These are phyloP conservation scores for Mucor indicus DNA, from an alignment of 371 early-diverging fungal species.

Conservation along the genomic window DNA sequence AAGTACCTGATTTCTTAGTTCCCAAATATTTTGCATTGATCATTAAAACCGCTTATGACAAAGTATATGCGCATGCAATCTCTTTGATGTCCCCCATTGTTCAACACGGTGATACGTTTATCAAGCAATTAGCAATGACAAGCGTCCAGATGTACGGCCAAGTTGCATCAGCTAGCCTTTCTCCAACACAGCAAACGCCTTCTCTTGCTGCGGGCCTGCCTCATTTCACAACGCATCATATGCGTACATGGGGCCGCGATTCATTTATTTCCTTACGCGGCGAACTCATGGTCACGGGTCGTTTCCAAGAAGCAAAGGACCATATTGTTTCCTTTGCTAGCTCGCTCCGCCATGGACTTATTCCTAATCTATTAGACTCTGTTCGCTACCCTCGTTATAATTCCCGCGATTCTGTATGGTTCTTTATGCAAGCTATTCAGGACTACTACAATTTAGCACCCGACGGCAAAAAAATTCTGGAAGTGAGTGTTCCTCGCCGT, in stretches of 20 bases:
- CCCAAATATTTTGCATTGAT: conserved; percentile 93
- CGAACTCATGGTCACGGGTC: conserved; percentile 78
- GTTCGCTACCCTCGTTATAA: conserved; percentile 89
- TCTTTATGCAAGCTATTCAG: conserved; percentile 88
- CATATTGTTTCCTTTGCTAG: conserved; percentile 91
- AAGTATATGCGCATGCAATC: conserved; percentile 62
- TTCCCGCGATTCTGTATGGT: conserved; percentile 96
- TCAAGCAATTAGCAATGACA: conserved; percentile 69
- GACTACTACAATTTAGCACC: conserved; percentile 77
- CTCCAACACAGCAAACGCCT: conserved; percentile 58
- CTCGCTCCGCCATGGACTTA: conserved; percentile 86
- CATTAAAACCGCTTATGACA: conserved; percentile 72
- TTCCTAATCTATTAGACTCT: conserved; percentile 93
- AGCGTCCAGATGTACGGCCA: conserved; percentile 81
- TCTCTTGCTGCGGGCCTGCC: conserved; percentile 94
- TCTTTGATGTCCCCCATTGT: conserved; percentile 61
- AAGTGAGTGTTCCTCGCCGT: conserved; percentile 71
- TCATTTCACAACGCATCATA: conserved; percentile 90
- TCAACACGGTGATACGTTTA: conserved; percentile 62
- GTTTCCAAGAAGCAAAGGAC: conserved; percentile 73
- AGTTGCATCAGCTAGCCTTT: conserved; percentile 77
- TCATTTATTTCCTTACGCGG: conserved; percentile 92
- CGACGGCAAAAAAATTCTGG: conserved; percentile 76
- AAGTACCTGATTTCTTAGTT: conserved; percentile 76
- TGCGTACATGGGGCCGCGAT: conserved; percentile 98